These are phyloP conservation scores for Sporobolus alterniflorus DNA, from an alignment of 202 grass and related monocot genomes.

Conservation along the genomic window DNA sequence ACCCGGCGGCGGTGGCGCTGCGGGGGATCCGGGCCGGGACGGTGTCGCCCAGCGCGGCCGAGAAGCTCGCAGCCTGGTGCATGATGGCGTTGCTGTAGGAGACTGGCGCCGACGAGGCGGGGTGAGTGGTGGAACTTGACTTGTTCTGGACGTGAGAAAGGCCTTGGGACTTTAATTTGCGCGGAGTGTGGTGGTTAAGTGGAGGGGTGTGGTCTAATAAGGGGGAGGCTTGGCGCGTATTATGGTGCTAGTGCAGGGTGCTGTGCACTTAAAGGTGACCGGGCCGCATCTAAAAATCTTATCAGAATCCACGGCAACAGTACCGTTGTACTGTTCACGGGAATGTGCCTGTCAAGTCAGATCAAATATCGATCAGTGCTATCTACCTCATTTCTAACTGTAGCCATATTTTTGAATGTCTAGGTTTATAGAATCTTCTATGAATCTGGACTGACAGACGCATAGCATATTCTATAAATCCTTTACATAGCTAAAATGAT, in stretches of 20 bases:
- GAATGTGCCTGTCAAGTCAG: conserved; percentile 28
- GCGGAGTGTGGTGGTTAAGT: conserved; percentile 24
- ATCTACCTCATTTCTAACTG: no score
- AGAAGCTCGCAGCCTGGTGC: conserved; percentile 32
- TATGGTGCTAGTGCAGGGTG: conserved; percentile 3
- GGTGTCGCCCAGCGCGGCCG: conserved; percentile 11
- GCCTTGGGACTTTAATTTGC: background rate
- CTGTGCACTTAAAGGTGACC: conserved; percentile 36
- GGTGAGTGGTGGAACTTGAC: conserved; percentile 63
- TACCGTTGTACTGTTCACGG: background rate
- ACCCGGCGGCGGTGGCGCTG: background rate
- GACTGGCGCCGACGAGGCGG: conserved; percentile 18
- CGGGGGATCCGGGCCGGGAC: conserved; percentile 34
- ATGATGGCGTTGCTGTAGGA: conserved; percentile 44
- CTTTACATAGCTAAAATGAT: no score
- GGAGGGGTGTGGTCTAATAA: conserved; percentile 28
- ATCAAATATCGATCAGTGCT: conserved; percentile 17
- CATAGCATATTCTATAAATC: no score
- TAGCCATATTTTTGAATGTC: no score
- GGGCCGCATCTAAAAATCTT: conserved; percentile 42
- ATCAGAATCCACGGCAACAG: conserved; percentile 23
- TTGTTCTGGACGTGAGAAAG: conserved; percentile 15
- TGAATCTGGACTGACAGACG: no score
- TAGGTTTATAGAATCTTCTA: no score
- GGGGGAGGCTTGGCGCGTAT: background rate